Conservation (phyloP, 2,329 filamentous ascomycete genomes). For the Dactylonectria macrodidyma region DNA sequence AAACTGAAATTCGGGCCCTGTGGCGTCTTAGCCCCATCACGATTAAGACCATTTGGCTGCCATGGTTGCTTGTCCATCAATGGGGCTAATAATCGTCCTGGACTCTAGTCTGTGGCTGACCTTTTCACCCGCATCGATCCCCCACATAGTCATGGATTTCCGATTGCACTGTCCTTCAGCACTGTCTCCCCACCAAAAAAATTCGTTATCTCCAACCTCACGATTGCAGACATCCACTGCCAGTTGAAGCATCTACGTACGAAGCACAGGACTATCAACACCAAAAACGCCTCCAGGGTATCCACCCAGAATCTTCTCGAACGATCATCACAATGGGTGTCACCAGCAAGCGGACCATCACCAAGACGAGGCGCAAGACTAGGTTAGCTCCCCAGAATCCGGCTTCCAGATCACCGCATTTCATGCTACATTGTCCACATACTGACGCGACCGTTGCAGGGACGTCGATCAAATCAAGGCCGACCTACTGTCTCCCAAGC, state of each 20-base stretch:
- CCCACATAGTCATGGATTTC: neutral
- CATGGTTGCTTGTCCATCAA: neutral
- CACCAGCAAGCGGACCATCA: slow-evolving; percentile 75
- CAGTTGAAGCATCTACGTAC: slow-evolving; percentile 16
- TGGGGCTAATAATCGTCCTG: slow-evolving; percentile 2
- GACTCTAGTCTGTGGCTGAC: neutral
- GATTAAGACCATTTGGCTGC: neutral
- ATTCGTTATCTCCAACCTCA: slow-evolving; percentile 41
- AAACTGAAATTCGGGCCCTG: neutral
- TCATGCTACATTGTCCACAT: neutral
- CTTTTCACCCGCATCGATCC: neutral
- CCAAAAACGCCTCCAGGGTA: neutral
- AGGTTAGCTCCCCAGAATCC: slow-evolving; percentile 61
- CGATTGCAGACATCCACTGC: slow-evolving; percentile 33
- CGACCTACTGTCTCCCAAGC: slow-evolving; percentile 83
- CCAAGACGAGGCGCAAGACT: slow-evolving; percentile 81
- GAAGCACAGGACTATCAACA: slow-evolving; percentile 7
- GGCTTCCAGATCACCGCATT: neutral
- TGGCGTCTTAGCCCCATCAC: neutral
- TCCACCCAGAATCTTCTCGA: neutral
- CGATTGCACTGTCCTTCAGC: slow-evolving; percentile 22
- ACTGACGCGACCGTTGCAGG: slow-evolving; percentile 63
- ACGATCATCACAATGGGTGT: slow-evolving; percentile 71
- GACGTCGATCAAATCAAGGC: slow-evolving; percentile 94
- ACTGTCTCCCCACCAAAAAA: slow-evolving; percentile 41